These are phyloP conservation scores for Citrus reticulata DNA, from an alignment of 345 rosid genomes.

Conservation along the genomic window DNA sequence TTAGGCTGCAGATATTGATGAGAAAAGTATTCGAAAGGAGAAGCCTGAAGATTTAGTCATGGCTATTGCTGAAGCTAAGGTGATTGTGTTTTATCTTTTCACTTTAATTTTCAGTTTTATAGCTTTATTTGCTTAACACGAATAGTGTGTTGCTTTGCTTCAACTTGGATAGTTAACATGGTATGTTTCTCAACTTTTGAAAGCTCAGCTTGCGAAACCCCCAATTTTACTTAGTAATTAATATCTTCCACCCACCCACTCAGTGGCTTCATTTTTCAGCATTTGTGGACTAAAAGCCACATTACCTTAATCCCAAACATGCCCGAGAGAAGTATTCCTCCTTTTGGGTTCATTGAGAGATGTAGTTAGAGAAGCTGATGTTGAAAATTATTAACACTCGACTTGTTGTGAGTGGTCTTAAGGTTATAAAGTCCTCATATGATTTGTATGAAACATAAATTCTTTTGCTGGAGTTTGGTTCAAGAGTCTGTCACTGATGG, in stretches of 20 bases:
- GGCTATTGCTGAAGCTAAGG: slow-evolving; percentile 97
- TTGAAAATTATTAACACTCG: background rate
- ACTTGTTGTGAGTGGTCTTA: background rate
- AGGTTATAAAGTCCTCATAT: background rate
- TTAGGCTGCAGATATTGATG: slow-evolving; percentile 94
- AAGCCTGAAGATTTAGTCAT: slow-evolving; percentile 84
- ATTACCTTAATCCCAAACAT: no score
- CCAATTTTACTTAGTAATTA: no score
- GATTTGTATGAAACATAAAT: background rate
- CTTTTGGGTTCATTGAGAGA: background rate
- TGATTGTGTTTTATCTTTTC: background rate
- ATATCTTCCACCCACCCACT: no score
- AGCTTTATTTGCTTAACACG: background rate
- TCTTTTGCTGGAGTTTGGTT: background rate
- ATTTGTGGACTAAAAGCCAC: no score
- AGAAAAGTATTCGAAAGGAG: slow-evolving; percentile 68
- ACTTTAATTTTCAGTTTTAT: background rate
- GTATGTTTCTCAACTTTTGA: no score
- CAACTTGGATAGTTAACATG: background rate
- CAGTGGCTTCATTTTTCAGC: no score
- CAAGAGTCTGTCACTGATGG: slow-evolving; percentile 14
- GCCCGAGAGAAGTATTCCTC: background rate
- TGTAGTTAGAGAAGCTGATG: background rate
- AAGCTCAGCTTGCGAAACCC: no score
- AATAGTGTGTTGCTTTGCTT: background rate